Evolutionary conservation across 2,329 filamentous ascomycete species (phyloP).

Genomic region (Byssoonygena ceratinophila): DNA sequence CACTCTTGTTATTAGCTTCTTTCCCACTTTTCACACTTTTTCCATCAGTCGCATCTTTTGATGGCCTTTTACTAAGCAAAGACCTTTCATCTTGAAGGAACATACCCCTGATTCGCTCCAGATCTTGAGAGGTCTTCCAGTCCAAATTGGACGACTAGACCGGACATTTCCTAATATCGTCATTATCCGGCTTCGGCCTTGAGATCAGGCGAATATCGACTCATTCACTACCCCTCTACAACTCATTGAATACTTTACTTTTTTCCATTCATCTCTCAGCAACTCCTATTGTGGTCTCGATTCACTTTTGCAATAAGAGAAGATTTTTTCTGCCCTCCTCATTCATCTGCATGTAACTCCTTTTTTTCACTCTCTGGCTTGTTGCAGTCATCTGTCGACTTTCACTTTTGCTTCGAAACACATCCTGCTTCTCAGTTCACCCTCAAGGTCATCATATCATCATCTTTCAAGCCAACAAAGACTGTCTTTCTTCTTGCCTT

Average conservation of each 20-base stretch:
- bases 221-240: not conserved
- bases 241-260: conserved; percentile 1
- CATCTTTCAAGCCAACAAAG: not conserved
- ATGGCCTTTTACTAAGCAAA: not conserved
- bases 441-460: not conserved
- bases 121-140: not conserved
- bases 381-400: not conserved
- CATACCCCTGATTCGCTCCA: not conserved
- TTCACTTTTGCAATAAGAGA: not conserved
- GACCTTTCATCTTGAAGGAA: conserved; percentile 3
- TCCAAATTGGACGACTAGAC: conserved; percentile 6
- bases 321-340: not conserved
- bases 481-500: not conserved
- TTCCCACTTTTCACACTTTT: no score
- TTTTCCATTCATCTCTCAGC: conserved; percentile 1
- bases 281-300: conserved; percentile 1
- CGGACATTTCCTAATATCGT: conserved; percentile 4
- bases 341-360: not conserved
- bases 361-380: not conserved
- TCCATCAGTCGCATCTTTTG: not conserved
- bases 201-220: conserved; percentile 10
- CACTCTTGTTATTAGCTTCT: no score
- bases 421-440: not conserved
- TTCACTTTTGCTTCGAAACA: not conserved
- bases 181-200: conserved; percentile 6